Base-by-base conservation (phyloP, 2,329 filamentous ascomycete species). In the Pseudocercospora cruenta region DNA sequence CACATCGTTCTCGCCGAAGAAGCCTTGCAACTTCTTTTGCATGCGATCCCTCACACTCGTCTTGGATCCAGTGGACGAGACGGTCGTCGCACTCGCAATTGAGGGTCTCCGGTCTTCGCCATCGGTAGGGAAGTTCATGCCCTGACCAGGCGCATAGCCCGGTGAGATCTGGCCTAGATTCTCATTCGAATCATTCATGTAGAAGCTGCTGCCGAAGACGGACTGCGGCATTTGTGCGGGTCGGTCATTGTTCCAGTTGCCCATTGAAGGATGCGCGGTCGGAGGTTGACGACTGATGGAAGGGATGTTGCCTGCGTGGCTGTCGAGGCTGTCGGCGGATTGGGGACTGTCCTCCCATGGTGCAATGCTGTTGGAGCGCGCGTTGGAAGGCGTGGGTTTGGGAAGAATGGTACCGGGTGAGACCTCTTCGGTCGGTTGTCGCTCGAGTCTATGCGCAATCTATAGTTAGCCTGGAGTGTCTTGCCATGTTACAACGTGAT, bases 1-100 rank as follows among this genome's bases (percentile, higher is more conserved):
- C 78, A 91, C 93, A 76, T 97, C 94, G 73, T 53, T 51, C 61
- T 97, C 94, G 55, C 94, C 94, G 80, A 97, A 96, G 77, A 97
- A 94, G 49, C 91, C 92, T 76, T 95, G 92, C 69, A 97, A 84
- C 80, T 94, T 95, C 80, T 94, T 94, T 79, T 94, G 93, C 61
- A 73, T 70, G 64, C 90, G 86, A 60, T 91, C 88, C 72, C 89
- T 88, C 66, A 90, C 85, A 67, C 88, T 89, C 68, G 88, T 86
- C 80, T 89, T 90, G 49, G 94, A 96, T 36, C 92, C 91, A 70
- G 91, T 87, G 75, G 94, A 96, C 79, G 94, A 95, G 64, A 92
- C 88, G 4, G 90, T 96, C 14, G 91, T 93, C 69, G 94, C 89
- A 79, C 94, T 97, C 45, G 93, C 93, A 59, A 93, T 86, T 3